Conservation (phyloP, 345 rosid genomes). For the Abelmoschus esculentus region DNA sequence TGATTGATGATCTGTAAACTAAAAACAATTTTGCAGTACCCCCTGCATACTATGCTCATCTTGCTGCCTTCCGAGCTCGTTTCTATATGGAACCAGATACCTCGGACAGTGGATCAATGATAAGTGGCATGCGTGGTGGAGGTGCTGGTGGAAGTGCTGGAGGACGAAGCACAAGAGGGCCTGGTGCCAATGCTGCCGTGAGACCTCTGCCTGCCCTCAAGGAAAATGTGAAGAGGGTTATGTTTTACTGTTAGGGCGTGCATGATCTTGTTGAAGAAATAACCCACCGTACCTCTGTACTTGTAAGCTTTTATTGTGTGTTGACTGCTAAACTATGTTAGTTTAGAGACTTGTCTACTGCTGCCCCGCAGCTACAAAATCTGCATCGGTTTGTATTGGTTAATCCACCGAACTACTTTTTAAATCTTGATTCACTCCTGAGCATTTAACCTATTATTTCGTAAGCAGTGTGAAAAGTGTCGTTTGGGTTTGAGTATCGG, state of each 20-base stretch:
- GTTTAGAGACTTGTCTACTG: no score
- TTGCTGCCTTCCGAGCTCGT: conserved; percentile 94
- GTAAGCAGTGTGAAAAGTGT: no score
- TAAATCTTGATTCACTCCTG: no score
- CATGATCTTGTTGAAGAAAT: background rate
- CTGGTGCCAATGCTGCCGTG: conserved; percentile 54
- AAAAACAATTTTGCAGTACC: conserved; percentile 54
- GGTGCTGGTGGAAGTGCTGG: conserved; percentile 30
- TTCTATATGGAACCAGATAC: conserved; percentile 99
- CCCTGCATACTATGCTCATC: conserved; percentile 95
- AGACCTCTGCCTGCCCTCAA: conserved; percentile 81
- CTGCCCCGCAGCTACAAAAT: no score
- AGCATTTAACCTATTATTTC: no score
- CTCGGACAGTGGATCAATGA: conserved; percentile 91
- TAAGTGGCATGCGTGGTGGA: conserved; percentile 73
- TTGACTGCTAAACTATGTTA: no score
- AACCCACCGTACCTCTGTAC: no score
- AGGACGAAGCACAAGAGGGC: conserved; percentile 48
- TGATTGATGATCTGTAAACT: background rate
- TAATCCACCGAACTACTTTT: no score
- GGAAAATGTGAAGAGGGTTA: conserved; percentile 89
- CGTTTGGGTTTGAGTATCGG: background rate
- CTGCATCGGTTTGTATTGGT: no score
- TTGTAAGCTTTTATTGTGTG: no score
- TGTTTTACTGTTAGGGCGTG: conserved; percentile 65